Evolutionary conservation across 345 rosid genomes (phyloP).

Genomic region (Pistacia atlantica): DNA sequence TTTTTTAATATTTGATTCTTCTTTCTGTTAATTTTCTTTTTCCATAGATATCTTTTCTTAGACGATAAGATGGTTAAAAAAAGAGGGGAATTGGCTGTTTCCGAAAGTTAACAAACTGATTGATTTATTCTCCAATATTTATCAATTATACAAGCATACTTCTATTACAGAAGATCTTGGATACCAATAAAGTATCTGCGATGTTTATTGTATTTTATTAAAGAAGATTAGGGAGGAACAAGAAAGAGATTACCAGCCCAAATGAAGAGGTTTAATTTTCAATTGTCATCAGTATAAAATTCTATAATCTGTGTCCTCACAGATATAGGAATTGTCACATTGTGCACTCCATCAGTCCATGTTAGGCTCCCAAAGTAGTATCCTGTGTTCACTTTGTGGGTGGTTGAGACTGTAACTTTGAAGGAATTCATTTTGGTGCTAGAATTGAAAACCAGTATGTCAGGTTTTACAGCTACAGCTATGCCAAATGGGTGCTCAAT

Average conservation of each 20-base stretch:
- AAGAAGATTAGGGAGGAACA: too few species aligned
- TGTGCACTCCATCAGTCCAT: conserved; percentile 36
- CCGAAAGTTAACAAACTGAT: background rate
- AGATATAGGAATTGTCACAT: conserved; percentile 47
- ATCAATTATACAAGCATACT: background rate
- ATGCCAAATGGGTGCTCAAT: conserved; percentile 40
- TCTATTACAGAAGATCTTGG: background rate
- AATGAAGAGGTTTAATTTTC: background rate
- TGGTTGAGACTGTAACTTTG: conserved; percentile 25
- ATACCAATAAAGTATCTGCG: too few species aligned
- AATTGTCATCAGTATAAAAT: conserved; percentile 21
- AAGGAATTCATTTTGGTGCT: conserved; percentile 26
- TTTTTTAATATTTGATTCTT: background rate
- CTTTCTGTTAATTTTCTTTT: background rate
- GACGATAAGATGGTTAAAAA: too few species aligned
- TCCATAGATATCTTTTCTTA: background rate
- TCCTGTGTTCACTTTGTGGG: conserved; percentile 32
- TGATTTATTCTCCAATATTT: background rate
- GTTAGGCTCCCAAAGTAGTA: conserved; percentile 50
- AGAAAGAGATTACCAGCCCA: too few species aligned
- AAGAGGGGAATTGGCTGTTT: too few species aligned
- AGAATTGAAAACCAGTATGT: conserved; percentile 27
- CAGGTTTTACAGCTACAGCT: conserved; percentile 27
- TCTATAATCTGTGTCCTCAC: conserved; percentile 33
- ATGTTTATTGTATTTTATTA: too few species aligned